These are phyloP conservation scores for Plenodomus biglobosus DNA, from an alignment of 2,329 filamentous ascomycete genomes.

Conservation along the genomic window DNA sequence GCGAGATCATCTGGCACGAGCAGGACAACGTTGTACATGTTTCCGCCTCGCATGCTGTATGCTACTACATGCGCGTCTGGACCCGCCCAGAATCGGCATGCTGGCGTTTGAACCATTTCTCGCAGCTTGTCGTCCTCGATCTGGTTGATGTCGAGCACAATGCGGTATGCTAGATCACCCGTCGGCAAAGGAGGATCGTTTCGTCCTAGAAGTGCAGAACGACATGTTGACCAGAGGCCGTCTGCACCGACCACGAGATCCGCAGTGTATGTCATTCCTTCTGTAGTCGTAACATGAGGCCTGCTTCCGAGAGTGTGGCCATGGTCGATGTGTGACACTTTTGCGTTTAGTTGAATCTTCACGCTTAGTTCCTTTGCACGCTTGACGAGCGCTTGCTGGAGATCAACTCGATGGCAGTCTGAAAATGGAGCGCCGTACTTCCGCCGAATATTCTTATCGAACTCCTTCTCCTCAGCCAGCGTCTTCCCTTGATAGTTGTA, in stretches of 20 bases:
- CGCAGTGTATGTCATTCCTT: conserved; percentile 47
- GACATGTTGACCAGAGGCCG: conserved; percentile 63
- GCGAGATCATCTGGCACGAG: conserved; percentile 66
- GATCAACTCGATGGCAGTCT: conserved; percentile 64
- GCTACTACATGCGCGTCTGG: conserved; percentile 63
- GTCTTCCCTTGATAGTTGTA: conserved; percentile 55
- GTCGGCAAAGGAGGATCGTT: conserved; percentile 48
- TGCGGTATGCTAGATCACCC: conserved; percentile 66
- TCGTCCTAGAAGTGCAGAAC: conserved; percentile 41
- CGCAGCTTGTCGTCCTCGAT: conserved; percentile 55
- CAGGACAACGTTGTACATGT: conserved; percentile 67
- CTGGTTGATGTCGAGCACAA: conserved; percentile 58
- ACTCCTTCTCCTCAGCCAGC: conserved; percentile 55
- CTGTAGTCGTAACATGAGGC: conserved; percentile 46
- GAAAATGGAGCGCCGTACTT: conserved; percentile 61
- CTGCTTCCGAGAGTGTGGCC: conserved; percentile 29
- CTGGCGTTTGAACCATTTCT: conserved; percentile 56
- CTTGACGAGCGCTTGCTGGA: conserved; percentile 57
- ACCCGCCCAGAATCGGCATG: conserved; percentile 65
- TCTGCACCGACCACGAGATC: conserved; percentile 66
- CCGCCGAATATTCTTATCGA: conserved; percentile 54
- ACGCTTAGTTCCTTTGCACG: conserved; percentile 58
- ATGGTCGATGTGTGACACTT: conserved; percentile 54
- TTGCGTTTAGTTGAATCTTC: conserved; percentile 52
- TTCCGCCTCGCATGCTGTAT: conserved; percentile 62